These are phyloP conservation scores for Talaromyces albobiverticillius DNA, from an alignment of 2,329 filamentous ascomycete species.

Conservation along the genomic window DNA sequence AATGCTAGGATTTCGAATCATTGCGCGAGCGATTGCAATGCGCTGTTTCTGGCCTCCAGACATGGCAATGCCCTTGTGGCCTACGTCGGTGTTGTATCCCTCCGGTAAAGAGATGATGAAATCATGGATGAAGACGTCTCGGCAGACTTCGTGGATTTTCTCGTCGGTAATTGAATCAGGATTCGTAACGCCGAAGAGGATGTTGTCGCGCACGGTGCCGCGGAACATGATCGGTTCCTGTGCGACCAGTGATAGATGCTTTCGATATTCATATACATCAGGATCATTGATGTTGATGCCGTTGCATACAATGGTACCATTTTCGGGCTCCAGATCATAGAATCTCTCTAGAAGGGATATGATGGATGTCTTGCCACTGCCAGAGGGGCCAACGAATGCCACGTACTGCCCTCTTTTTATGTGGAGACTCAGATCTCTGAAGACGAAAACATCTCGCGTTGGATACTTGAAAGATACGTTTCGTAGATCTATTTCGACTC, in stretches of 20 bases:
- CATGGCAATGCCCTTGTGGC: constrained; percentile 48
- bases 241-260: constrained; percentile 53
- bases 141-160: constrained; percentile 46
- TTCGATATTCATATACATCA: constrained; percentile 76
- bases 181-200: constrained; percentile 58
- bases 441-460: constrained; percentile 28
- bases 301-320: constrained; percentile 71
- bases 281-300: constrained; percentile 70
- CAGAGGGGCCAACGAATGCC: constrained; percentile 57
- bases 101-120: constrained; percentile 54
- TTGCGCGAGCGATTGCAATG: constrained; percentile 54
- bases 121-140: constrained; percentile 52
- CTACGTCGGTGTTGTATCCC: constrained; percentile 49
- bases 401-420: constrained; percentile 69
- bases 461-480: constrained; percentile 37
- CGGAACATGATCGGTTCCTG: constrained; percentile 48
- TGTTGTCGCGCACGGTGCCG: constrained; percentile 47
- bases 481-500: constrained; percentile 30
- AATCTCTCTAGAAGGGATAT: constrained; percentile 48
- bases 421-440: constrained; percentile 29
- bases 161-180: constrained; percentile 59
- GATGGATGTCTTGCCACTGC: constrained; percentile 49
- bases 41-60: constrained; percentile 58
- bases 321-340: constrained; percentile 66
- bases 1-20: constrained; percentile 52